These are phyloP conservation scores for Boletus sp. DNA, from an alignment of 1,284 basidiomycete species.

Conservation along the genomic window DNA sequence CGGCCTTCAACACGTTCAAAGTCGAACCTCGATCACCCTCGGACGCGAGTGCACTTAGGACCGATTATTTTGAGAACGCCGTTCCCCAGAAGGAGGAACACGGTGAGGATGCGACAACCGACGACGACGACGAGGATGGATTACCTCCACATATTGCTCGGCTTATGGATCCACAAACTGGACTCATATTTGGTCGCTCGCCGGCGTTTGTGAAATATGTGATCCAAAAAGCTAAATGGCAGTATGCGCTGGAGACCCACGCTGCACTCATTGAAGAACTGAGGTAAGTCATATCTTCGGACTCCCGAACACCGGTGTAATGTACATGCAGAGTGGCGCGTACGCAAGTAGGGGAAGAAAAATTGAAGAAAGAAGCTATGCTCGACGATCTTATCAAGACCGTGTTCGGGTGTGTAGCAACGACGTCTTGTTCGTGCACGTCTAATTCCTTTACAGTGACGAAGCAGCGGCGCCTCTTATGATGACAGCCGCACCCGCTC, in stretches of 20 bases:
- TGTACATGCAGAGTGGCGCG: conserved; percentile 35
- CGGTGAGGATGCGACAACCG: conserved; percentile 22
- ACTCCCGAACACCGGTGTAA: background rate
- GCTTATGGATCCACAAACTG: conserved; percentile 50
- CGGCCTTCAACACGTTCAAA: conserved; percentile 58
- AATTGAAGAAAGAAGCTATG: conserved; percentile 52
- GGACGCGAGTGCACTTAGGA: conserved; percentile 30
- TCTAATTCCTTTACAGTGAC: conserved; percentile 23
- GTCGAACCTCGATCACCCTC: conserved; percentile 50
- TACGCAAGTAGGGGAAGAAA: conserved; percentile 49
- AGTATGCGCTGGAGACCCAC: conserved; percentile 58
- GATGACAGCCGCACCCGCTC: conserved; percentile 2
- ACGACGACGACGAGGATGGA: conserved; percentile 37
- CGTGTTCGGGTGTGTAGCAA: conserved; percentile 48
- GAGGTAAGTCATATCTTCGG: conserved; percentile 26
- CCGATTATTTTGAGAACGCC: conserved; percentile 30
- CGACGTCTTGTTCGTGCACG: background rate
- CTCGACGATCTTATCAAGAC: conserved; percentile 49
- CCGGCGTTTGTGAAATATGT: conserved; percentile 66
- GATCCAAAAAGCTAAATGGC: conserved; percentile 73
- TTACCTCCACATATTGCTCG: conserved; percentile 50
- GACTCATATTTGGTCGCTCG: conserved; percentile 56
- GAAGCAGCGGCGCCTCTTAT: conserved; percentile 25
- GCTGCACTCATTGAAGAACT: conserved; percentile 61
- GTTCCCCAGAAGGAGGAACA: conserved; percentile 21